These are phyloP conservation scores for Fusarium sp. DNA, from an alignment of 2,329 filamentous ascomycete genomes.

Conservation along the genomic window DNA sequence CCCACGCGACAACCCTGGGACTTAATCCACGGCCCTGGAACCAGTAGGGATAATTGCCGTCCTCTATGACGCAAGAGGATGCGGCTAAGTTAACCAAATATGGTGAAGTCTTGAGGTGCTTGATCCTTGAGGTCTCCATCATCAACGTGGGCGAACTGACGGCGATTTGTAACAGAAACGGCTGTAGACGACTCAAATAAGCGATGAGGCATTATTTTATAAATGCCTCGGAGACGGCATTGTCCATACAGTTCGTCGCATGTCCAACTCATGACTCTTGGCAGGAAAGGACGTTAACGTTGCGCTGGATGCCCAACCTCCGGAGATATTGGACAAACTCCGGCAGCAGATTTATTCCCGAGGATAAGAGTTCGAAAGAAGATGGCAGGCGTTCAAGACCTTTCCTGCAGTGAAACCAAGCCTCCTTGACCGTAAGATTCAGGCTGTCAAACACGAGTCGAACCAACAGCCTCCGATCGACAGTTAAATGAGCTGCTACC, in stretches of 20 bases:
- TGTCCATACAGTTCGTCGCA: background rate
- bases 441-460: background rate
- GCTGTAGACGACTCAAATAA: background rate
- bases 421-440: background rate
- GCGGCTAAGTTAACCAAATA: background rate
- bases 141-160: background rate
- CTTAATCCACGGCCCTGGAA: background rate
- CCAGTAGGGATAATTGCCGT: background rate
- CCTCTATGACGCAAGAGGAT: background rate
- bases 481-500: background rate
- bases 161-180: constrained; percentile 5
- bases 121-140: background rate
- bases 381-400: background rate
- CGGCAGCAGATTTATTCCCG: background rate
- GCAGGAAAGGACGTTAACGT: background rate
- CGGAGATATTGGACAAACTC: background rate
- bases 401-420: background rate
- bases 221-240: background rate
- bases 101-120: background rate
- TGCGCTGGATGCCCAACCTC: background rate
- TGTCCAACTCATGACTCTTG: background rate
- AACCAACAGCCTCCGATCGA: background rate
- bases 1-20: background rate
- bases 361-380: background rate
- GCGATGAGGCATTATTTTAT: background rate